Base-by-base conservation (phyloP, 345 rosid species). In the sweet orange (Citrus sinensis) region DNA sequence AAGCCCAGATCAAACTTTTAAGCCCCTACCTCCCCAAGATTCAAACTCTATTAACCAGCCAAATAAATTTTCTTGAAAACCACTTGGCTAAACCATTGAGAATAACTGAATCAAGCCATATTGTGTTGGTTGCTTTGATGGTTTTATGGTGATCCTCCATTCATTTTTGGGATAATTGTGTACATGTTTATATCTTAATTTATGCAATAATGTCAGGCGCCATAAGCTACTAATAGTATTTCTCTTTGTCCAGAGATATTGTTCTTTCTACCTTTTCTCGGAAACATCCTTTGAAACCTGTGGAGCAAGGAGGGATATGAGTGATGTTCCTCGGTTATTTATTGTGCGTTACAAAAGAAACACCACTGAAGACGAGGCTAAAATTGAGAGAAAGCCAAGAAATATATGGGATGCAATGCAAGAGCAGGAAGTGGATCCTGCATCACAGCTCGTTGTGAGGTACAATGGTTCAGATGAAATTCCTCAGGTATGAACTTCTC, bases 391-490 rank as follows among this genome's bases (percentile, higher is more conserved):
- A 80, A 87, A 82, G 82, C 87, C 89, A 37, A 88, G 90, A 80
- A 86, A 80, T 74, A 80, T 88, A 51, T 94, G 89, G 90, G 79
- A 59, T 80, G 85, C 80, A 59, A 76, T 89, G 66, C 89, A 88
- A 60, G 78, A 80, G 64, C 91, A 88, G 58, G 91, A 92, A 70
- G 86, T 81, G 40, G 97, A 93, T 87, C 92, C 91, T 64, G 98
- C 92, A 64, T 88, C 98, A 37, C 99, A 95, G 84, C 98, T 95
- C 64, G 97, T 94, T 29, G 96, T 94, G 65, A 90, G 90, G 80
- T 95, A 91, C 80, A 92, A 93, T 62, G 94, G 94, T 80, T 86
- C 93, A 5, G 77, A 82, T 76, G 96, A 92, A 88, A 84, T 84
- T 83, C 78, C 93, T 32, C 80, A 90, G 95, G 98, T 93, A 81